Evolutionary conservation across 306 rosid genomes (phyloP).

Genomic region (Quercus variabilis): DNA sequence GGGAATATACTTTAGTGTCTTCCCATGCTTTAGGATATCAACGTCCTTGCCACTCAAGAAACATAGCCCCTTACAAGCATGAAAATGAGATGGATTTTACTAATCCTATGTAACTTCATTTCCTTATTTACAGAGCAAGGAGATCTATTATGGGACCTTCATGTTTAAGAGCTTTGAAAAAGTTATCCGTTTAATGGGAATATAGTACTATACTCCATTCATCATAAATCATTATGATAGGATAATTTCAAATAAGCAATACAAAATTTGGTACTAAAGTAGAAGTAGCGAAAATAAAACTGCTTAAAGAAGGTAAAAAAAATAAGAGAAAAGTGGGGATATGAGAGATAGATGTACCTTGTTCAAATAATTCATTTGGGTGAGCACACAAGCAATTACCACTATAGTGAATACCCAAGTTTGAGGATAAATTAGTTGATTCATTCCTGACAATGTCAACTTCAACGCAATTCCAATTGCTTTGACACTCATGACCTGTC

Average conservation of each 20-base stretch:
- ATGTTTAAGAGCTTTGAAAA: not conserved
- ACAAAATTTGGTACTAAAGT: not conserved
- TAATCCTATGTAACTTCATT: not conserved
- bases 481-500: constrained; percentile 98
- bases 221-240: not conserved
- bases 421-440: constrained; percentile 89
- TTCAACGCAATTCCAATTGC: constrained; percentile 98
- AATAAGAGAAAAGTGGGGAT: not conserved
- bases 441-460: constrained; percentile 88
- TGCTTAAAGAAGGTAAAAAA: not conserved
- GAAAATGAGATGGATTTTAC: not conserved
- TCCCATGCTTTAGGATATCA: not conserved
- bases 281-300: constrained; percentile 7
- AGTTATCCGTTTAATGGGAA: not conserved
- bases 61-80: not conserved
- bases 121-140: not conserved
- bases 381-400: constrained; percentile 82
- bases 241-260: not conserved
- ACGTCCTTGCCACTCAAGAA: not conserved
- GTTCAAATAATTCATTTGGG: constrained; percentile 98
- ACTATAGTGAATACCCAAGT: constrained; percentile 88
- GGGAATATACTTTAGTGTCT: not conserved
- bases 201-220: not conserved
- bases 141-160: not conserved
- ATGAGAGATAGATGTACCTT: constrained; percentile 46